Evolutionary conservation across 768 basidiomycete genomes (phyloP), one percentile per base, ranked within the genome.

Genomic region (Pisolithus marmoratus): DNA sequence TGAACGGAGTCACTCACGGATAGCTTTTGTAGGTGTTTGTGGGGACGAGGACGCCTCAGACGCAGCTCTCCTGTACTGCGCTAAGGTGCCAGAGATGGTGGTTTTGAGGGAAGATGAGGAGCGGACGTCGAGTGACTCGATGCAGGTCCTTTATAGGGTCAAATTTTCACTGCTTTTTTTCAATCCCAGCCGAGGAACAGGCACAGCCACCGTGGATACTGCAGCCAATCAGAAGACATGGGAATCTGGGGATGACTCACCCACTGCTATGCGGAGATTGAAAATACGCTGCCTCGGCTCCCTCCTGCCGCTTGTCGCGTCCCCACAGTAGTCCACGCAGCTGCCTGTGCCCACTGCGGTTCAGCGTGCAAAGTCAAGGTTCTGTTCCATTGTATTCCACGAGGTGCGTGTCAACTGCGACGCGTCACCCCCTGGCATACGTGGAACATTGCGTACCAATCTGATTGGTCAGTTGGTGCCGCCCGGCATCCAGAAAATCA

Each of bases 121-220:
- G 31, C 17, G 40, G 27, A 27, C 19, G 1, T 14, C 2, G 0
- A 50, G 26, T 68, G 68, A 68, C 66, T 68, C 68, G 63, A 40
- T 12, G 41, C 7, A 14, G 40, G 5, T 43, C 15, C 54, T 62
- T 68, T 68, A 66, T 69, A 69, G 62, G 47, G 29, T 22, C 24
- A 23, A 42, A 36, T 56, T 56, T 57, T 60, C 66, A 68, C 60
- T 56, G 66, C 66, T 14, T 34, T 34, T 59, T 69, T 68, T 68
- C 68, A 69, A 68, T 53, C 66, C 68, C 68, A 69, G 66, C 66
- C 48, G 44, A 55, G 61, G 59, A 47, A 63, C 56, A 56, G 12
- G 4, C 34, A 14, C 34, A 54, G 41, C 24, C 26, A 50, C 52
- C 54, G 57, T 58, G 54, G 54, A 59, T 34, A 5, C 48, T 56